phyloP scores from a whole-genome alignment of 2,329 filamentous ascomycete genomes.

The Trichoderma guizhouense region DNA sequence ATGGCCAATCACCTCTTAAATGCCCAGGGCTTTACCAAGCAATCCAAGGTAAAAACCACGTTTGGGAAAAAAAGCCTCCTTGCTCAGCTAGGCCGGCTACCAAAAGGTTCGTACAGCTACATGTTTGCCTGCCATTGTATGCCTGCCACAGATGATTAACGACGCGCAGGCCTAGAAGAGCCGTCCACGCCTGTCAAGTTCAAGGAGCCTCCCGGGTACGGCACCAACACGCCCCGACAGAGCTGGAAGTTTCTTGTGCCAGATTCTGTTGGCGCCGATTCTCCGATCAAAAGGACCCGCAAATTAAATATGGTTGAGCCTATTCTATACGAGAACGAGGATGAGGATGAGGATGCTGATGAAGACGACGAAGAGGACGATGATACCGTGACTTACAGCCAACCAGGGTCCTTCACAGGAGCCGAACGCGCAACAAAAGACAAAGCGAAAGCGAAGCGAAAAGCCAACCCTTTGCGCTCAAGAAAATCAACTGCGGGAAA shows the following conservation, averaged over 20 bases:
- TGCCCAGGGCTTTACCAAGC: slow-evolving; percentile 26
- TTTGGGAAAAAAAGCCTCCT: slow-evolving; percentile 26
- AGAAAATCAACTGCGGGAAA: not conserved
- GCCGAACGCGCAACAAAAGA: not conserved
- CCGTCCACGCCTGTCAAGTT: not conserved
- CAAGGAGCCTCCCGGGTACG: not conserved
- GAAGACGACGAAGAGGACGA: not conserved
- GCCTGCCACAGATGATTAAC: not conserved
- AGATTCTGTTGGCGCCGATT: not conserved
- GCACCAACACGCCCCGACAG: slow-evolving; percentile 1
- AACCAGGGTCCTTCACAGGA: not conserved
- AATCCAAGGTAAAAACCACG: slow-evolving; percentile 22
- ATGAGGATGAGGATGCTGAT: slow-evolving; percentile 1
- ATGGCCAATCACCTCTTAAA: slow-evolving; percentile 26
- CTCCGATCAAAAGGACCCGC: not conserved
- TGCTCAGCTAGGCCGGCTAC: slow-evolving; percentile 23
- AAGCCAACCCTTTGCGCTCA: not conserved
- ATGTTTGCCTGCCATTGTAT: not conserved
- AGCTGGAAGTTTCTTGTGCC: slow-evolving; percentile 3
- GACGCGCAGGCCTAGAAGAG: not conserved
- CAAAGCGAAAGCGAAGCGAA: not conserved
- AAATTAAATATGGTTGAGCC: not conserved
- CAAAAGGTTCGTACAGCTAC: not conserved
- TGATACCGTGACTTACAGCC: not conserved
- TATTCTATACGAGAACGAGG: not conserved